These are phyloP conservation scores for Mimosa pudica DNA, from an alignment of 306 rosid species.

Conservation along the genomic window DNA sequence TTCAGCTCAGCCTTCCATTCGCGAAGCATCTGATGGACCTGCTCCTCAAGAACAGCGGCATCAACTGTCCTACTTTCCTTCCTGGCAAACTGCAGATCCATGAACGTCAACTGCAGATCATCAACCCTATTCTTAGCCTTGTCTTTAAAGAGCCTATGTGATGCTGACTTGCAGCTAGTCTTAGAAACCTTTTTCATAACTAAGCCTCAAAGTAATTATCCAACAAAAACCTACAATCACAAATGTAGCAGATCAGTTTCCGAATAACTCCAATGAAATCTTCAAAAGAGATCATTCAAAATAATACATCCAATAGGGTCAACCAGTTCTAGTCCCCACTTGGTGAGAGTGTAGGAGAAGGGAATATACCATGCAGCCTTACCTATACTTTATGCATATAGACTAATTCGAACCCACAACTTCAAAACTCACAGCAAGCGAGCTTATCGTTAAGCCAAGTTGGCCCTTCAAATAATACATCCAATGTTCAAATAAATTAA, in stretches of 20 bases:
- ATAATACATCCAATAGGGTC: slow-evolving; percentile 23
- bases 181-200: slow-evolving; percentile 86
- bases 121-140: slow-evolving; percentile 97
- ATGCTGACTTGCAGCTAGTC: slow-evolving; percentile 89
- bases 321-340: no score
- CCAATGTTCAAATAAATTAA: slow-evolving; percentile 28
- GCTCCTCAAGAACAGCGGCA: slow-evolving; percentile 85
- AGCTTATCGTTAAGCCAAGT: no score
- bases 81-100: slow-evolving; percentile 91
- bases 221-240: slow-evolving; percentile 45
- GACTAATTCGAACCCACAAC: no score
- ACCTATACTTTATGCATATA: no score
- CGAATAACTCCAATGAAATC: slow-evolving; percentile 35
- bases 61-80: slow-evolving; percentile 92
- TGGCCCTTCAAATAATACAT: slow-evolving; percentile 14
- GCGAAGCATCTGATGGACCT: slow-evolving; percentile 98
- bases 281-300: slow-evolving; percentile 3
- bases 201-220: slow-evolving; percentile 40
- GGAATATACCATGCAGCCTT: no score
- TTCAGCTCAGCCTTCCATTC: slow-evolving; percentile 98
- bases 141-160: slow-evolving; percentile 92
- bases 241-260: slow-evolving; percentile 31
- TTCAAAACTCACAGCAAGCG: no score
- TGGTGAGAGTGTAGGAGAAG: no score
- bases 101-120: slow-evolving; percentile 84